phyloP scores from a whole-genome alignment of 2,329 filamentous ascomycete species.

The Penicillium sp. region DNA sequence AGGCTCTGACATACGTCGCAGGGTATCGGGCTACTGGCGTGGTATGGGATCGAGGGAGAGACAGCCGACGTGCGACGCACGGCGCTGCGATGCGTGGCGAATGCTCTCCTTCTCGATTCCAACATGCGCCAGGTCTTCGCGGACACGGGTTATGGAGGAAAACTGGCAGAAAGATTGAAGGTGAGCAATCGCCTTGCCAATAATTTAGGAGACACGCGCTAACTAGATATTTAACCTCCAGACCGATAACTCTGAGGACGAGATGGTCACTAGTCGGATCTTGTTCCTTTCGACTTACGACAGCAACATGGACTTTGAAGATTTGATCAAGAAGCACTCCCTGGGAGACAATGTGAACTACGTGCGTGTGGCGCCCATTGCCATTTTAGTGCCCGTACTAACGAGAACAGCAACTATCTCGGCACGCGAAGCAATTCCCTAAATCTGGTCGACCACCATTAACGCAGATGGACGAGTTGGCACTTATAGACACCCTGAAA shows the following conservation, averaged over 20 bases:
- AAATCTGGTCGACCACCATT: constrained; percentile 39
- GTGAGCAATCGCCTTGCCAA: constrained; percentile 23
- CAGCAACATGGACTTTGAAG: constrained; percentile 66
- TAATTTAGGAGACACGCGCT: background rate
- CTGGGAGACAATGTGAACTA: constrained; percentile 68
- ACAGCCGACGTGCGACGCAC: constrained; percentile 68
- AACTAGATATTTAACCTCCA: constrained; percentile 28
- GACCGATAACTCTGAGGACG: constrained; percentile 75
- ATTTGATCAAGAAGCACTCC: constrained; percentile 65
- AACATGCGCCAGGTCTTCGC: constrained; percentile 72
- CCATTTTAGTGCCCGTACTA: constrained; percentile 10
- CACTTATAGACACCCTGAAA: constrained; percentile 80
- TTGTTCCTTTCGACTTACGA: constrained; percentile 80
- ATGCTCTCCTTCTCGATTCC: constrained; percentile 72
- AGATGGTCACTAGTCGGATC: constrained; percentile 80
- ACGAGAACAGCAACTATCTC: constrained; percentile 59
- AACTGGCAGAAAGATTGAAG: constrained; percentile 70
- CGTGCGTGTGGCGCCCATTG: constrained; percentile 27
- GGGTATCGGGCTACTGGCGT: constrained; percentile 73
- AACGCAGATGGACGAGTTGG: constrained; percentile 67
- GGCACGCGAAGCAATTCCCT: constrained; percentile 64
- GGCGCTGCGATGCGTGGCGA: constrained; percentile 80
- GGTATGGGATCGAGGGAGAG: constrained; percentile 70
- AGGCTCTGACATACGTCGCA: constrained; percentile 39
- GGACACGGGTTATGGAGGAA: constrained; percentile 66